These are phyloP conservation scores for Diospyros kaki DNA, from an alignment of 148 eudicot species.

Conservation along the genomic window DNA sequence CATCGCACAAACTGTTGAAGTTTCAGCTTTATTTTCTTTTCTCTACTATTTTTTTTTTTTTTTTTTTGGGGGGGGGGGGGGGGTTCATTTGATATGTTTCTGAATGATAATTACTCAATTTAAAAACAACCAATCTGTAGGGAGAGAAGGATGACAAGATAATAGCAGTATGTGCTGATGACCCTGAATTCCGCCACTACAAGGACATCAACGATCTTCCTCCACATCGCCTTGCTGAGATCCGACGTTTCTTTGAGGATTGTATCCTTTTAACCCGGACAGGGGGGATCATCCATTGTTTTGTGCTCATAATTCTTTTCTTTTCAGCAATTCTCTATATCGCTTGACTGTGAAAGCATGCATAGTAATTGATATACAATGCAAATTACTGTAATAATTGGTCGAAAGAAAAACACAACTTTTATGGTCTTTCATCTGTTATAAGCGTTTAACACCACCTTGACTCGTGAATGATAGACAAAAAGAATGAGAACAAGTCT, in stretches of 20 bases:
- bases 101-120: not conserved
- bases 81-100: not conserved
- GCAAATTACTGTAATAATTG: no score
- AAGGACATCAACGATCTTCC: conserved; percentile 70
- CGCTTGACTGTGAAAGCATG: no score
- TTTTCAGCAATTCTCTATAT: not conserved
- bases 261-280: conserved; percentile 32
- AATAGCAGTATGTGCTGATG: conserved; percentile 93
- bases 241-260: conserved; percentile 89
- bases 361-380: no score
- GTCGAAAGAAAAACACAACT: not conserved
- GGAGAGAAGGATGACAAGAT: conserved; percentile 95
- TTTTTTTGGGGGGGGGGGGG: not conserved
- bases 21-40: not conserved
- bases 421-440: not conserved
- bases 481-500: conserved; percentile 92
- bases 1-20: not conserved
- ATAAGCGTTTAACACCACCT: conserved; percentile 12
- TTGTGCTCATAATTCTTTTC: not conserved
- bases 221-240: conserved; percentile 93
- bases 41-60: not conserved
- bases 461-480: conserved; percentile 36
- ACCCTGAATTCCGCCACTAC: conserved; percentile 83
- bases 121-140: conserved; percentile 24
- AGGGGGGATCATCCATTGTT: not conserved